Evolutionary conservation across 1,139 yeast genomes (phyloP).

Genomic region (Kodamaea derodonti): DNA sequence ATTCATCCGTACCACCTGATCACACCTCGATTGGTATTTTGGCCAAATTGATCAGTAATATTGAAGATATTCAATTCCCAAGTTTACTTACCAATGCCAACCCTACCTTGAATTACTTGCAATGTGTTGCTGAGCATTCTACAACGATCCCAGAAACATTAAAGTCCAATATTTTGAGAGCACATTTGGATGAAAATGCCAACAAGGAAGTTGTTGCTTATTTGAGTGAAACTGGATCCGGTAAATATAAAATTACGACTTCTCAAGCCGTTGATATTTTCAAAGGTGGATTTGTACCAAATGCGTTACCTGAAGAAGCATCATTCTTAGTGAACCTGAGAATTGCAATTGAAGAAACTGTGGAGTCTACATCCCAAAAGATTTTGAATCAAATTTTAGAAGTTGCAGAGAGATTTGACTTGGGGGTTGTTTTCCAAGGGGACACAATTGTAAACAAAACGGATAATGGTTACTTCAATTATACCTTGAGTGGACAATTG

Average conservation of each 20-base stretch:
- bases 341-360: slow-evolving; percentile 49
- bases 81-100: slow-evolving; percentile 36
- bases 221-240: slow-evolving; percentile 15
- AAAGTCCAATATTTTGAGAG: slow-evolving; percentile 36
- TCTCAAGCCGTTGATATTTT: slow-evolving; percentile 69
- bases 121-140: slow-evolving; percentile 44
- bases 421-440: slow-evolving; percentile 44
- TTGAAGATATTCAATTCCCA: slow-evolving; percentile 34
- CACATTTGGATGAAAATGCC: slow-evolving; percentile 39
- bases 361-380: slow-evolving; percentile 36
- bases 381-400: slow-evolving; percentile 31
- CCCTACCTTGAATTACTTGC: slow-evolving; percentile 39
- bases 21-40: slow-evolving; percentile 47
- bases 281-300: slow-evolving; percentile 65
- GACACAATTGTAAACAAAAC: slow-evolving; percentile 27
- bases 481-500: slow-evolving; percentile 30
- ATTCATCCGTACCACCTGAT: slow-evolving; percentile 45
- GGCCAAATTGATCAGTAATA: slow-evolving; percentile 33
- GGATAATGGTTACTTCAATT: slow-evolving; percentile 43
- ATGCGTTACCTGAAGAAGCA: slow-evolving; percentile 72
- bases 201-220: slow-evolving; percentile 38
- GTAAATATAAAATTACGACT: slow-evolving; percentile 50
- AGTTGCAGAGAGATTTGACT: slow-evolving; percentile 42
- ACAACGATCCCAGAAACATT: slow-evolving; percentile 23
- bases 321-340: slow-evolving; percentile 56